phyloP scores from a whole-genome alignment of 306 rosid genomes.

The Rosa rugosa region DNA sequence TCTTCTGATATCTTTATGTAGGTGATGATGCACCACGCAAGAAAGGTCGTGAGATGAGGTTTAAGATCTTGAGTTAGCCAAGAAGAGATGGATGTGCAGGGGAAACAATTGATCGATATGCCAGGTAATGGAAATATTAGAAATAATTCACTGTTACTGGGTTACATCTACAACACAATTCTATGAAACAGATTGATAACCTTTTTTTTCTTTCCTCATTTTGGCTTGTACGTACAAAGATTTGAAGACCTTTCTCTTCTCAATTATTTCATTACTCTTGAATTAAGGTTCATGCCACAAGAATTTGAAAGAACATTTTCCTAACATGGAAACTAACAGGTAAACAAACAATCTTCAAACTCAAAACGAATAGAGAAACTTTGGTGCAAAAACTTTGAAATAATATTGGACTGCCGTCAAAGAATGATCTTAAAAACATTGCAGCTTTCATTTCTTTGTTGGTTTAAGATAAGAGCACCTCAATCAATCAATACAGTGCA shows the following conservation, averaged over 20 bases:
- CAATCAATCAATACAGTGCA: slow-evolving; percentile 28
- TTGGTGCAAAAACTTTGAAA: neutral
- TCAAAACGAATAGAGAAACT: neutral
- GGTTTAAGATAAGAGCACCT: neutral
- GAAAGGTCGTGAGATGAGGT: too few species aligned
- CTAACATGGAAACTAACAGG: neutral
- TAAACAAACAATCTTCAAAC: neutral
- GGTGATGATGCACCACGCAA: too few species aligned
- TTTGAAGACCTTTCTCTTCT: neutral
- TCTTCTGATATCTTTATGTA: too few species aligned
- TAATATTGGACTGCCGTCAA: neutral
- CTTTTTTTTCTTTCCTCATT: too few species aligned
- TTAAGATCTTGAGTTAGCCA: too few species aligned
- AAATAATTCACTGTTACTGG: too few species aligned
- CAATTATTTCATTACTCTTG: neutral
- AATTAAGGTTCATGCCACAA: neutral
- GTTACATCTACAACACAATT: too few species aligned
- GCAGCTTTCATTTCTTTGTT: neutral
- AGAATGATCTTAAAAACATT: neutral
- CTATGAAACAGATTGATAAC: too few species aligned
- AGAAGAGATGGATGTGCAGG: too few species aligned
- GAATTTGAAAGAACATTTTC: neutral
- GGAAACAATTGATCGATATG: too few species aligned
- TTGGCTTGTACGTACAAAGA: neutral
- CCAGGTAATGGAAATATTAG: too few species aligned